A percentile compares a stretch with the other conserved stretches of the same genome.
These are phyloP conservation scores for Pichia phayaonensis DNA, from an alignment of 805 yeast genomes.

Conservation along the genomic window DNA sequence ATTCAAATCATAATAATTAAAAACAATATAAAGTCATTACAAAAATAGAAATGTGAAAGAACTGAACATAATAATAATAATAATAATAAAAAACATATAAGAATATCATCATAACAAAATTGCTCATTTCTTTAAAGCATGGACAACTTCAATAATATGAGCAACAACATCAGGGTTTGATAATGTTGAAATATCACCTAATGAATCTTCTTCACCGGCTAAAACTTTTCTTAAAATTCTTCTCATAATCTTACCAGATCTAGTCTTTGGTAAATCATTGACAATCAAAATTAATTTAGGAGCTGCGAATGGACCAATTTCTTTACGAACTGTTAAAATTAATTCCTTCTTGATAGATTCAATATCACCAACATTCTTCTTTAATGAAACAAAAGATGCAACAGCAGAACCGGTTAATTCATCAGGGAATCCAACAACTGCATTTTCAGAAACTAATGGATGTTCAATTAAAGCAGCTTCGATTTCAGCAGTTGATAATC, in stretches of 20 bases:
- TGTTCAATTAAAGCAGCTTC: conserved; percentile 78
- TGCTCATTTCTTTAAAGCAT: background rate
- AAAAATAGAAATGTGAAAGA: too few species aligned
- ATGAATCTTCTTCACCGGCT: conserved; percentile 70
- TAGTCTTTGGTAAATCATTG: conserved; percentile 74
- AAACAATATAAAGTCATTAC: too few species aligned
- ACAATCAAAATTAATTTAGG: conserved; percentile 69
- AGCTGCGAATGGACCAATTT: conserved; percentile 82
- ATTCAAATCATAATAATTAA: too few species aligned
- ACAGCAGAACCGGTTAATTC: conserved; percentile 85
- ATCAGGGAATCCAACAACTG: conserved; percentile 78
- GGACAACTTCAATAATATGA: conserved; percentile 50
- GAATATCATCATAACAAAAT: too few species aligned
- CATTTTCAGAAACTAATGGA: conserved; percentile 63
- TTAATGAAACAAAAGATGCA: conserved; percentile 71
- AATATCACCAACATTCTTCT: conserved; percentile 42
- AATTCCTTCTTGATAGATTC: conserved; percentile 53
- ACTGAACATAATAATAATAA: too few species aligned
- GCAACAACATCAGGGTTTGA: conserved; percentile 70
- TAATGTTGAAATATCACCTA: conserved; percentile 73
- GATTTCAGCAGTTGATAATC: conserved; percentile 83
- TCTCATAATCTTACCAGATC: conserved; percentile 86
- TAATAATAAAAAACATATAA: background rate
- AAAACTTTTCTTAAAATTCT: conserved; percentile 71
- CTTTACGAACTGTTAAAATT: conserved; percentile 63